Evolutionary conservation across 176 grass and related monocot genomes (phyloP), one percentile per base, ranked within the genome.

Genomic region (Alopecurus myosuroides): DNA sequence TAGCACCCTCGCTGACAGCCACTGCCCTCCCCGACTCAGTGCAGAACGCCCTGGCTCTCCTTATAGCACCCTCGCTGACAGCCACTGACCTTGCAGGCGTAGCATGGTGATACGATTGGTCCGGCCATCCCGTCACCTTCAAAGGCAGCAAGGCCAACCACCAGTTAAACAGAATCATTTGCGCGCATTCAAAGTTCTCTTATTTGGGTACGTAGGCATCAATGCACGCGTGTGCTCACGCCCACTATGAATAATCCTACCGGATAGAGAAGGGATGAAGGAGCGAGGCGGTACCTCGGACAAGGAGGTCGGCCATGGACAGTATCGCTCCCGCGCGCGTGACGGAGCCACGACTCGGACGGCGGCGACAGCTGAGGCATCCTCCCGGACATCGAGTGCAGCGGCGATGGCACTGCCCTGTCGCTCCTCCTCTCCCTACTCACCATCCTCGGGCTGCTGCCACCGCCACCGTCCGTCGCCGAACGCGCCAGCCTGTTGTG

Each of bases 311-410:
- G 33, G 73, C 26, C 88, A 86, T 90, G 26, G 63, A 90, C 4
- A 15, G 62, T 45, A 31, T 28, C 51, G 77, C 70, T 81, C 20
- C 61, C 64, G 45, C 93, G 62, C 17, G 86, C 85, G 39, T 70
- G 79, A 23, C 33, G 26, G 78, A 86, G 78, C 88, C 88, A 86
- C 20, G 88, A 89, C 40, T 89, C 88, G 41, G 83, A 89, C 30
- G 88, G 94, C 26, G 86, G 74, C 55, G 60, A 74, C 72, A 97
- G 67, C 77, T 86, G 86, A 46, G 92, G 94, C 77, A 94, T 71
- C 77, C 77, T 84, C 26, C 46, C 77, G 20, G 79, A 69, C 26
- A 65, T 18, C 29, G 82, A 73, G 33, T 35, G 39, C 46, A 60
- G 53, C 55, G 48, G n/a, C 4, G 86, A 81, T 29, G 65, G 9